Conservation (phyloP, 352 stramenopile genomes). For the Phytophthora quininea region DNA sequence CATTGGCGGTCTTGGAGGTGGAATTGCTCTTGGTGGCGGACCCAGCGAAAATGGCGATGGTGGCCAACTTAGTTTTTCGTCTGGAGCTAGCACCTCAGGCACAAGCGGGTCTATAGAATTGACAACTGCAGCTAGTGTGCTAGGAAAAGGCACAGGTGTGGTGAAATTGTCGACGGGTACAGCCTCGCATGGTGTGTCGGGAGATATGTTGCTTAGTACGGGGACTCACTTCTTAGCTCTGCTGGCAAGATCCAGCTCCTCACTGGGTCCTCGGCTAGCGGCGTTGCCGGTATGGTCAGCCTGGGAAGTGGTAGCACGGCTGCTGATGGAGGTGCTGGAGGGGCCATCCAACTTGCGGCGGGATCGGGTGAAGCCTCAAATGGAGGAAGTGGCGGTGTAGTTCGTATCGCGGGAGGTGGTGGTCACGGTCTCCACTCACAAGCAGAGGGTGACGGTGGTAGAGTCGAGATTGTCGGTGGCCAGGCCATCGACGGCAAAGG, state of each 20-base stretch:
- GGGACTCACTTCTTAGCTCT: constrained; percentile 27
- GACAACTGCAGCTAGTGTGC: constrained; percentile 16
- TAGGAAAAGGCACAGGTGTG: constrained; percentile 31
- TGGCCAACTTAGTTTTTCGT: constrained; percentile 41
- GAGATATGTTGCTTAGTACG: constrained; percentile 30
- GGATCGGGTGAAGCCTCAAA: constrained; percentile 55
- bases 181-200: constrained; percentile 28
- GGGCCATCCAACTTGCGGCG: constrained; percentile 40
- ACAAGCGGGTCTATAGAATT: constrained; percentile 36
- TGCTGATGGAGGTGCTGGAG: constrained; percentile 34
- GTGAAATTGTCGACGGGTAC: constrained; percentile 39
- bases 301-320: constrained; percentile 45
- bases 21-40: constrained; percentile 56
- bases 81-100: constrained; percentile 41
- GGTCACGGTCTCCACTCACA: constrained; percentile 43
- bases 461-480: constrained; percentile 40
- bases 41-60: constrained; percentile 43
- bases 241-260: constrained; percentile 37
- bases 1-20: constrained; percentile 40
- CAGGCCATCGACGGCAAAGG: constrained; percentile 46
- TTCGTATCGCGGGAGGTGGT: constrained; percentile 45
- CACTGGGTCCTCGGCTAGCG: constrained; percentile 37
- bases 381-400: constrained; percentile 50
- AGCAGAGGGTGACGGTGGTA: constrained; percentile 41
- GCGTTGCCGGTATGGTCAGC: constrained; percentile 35